Evolutionary conservation across 306 rosid species (phyloP), one percentile per base, ranked within the genome.

Genomic region (Medicago ruthenica): DNA sequence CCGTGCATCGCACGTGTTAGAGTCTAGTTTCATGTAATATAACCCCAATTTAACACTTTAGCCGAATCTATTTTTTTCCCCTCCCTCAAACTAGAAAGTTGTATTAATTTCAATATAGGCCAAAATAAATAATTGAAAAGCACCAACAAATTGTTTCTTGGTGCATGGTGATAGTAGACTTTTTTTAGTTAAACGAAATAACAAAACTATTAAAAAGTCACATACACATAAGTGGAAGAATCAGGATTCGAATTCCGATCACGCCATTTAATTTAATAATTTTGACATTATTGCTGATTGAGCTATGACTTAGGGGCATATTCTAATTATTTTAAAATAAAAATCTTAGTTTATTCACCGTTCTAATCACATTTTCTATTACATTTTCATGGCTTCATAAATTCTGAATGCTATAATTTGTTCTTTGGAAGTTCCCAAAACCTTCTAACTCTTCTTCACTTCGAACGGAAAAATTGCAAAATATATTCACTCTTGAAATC

Each of bases 401-500:
- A 13, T 79, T 79, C 55, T 27, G 45, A 55, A 69, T 44, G 54
- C 65, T 40, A 67, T 21, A 58, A 11, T 62, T 50, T 70, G 59
- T 64, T 65, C 55, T 44, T 74, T 69, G 57, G 53, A 4, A 57
- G 54, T 51, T 55, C 62, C 59, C 74, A 68, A 78, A 70, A 45
- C 37, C 78, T 74, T 74, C 62, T 63, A 51, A 70, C 61, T 36
- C 20, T 47, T 79, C 80, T 48, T 68, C 81, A 74, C 37, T 8
- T 2, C 20, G 53, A 79, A 71, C 45, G 10, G 69, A 67, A 79
- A 81, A 80, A 60, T 74, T 50, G 55, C 48, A 70, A 71, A 41
- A 51, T 48, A 59, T 74, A 67, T 74, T 76, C 81, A 61, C 73
- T 39, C 82, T 66, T 83, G 77, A 75, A 48, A 54, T 64, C 67